A percentile compares a stretch with the other conserved stretches of the same genome.
These are phyloP conservation scores for Magnolia sinica DNA, from an alignment of 164 flowering plant genomes.

Conservation along the genomic window DNA sequence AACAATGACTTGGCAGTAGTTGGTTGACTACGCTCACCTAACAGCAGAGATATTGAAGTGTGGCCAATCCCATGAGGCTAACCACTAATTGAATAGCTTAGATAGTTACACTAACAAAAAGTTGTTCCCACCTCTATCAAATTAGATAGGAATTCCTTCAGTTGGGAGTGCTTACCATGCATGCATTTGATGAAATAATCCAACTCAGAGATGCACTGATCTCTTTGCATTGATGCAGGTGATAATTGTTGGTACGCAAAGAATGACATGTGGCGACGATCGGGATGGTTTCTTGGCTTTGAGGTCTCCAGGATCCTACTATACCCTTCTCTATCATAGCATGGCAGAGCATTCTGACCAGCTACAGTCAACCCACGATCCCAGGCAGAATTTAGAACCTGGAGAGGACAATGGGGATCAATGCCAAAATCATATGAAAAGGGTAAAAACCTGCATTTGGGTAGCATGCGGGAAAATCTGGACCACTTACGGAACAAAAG, in stretches of 20 bases:
- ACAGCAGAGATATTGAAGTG: no score
- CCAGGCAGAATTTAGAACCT: conserved; percentile 81
- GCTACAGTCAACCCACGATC: conserved; percentile 56
- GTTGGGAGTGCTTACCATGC: conserved; percentile 51
- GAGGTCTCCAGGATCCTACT: conserved; percentile 54
- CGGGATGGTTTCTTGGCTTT: conserved; percentile 74
- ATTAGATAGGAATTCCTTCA: background rate
- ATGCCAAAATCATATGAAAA: background rate
- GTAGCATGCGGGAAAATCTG: background rate
- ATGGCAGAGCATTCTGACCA: conserved; percentile 56
- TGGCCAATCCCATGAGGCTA: no score
- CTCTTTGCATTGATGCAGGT: conserved; percentile 38
- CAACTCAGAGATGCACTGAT: conserved; percentile 41
- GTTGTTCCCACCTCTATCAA: no score
- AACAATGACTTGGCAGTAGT: no score
- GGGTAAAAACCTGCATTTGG: background rate
- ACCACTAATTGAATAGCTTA: no score
- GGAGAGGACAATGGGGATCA: conserved; percentile 5
- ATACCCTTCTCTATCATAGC: conserved; percentile 58
- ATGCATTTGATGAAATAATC: conserved; percentile 56
- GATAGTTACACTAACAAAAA: no score
- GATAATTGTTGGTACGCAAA: conserved; percentile 52
- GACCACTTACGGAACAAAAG: background rate
- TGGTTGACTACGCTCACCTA: no score
- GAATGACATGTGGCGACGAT: conserved; percentile 52